Percentiles rank a stretch among this genome's conserved stretches.
Conservation (phyloP, 2,329 filamentous ascomycete genomes). For the Fusarium chaquense region DNA sequence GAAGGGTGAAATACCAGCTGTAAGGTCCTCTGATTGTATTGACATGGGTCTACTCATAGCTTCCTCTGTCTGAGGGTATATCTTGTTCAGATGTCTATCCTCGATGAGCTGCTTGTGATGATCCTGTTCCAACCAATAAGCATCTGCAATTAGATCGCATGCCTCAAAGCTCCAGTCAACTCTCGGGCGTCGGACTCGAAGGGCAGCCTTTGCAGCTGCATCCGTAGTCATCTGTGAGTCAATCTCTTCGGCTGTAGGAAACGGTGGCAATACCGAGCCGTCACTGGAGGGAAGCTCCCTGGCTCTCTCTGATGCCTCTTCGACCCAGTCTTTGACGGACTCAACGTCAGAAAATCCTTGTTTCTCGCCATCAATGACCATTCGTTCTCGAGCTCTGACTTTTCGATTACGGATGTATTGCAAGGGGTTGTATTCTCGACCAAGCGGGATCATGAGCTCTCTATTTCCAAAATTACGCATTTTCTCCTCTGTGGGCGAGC, state of each 20-base stretch:
- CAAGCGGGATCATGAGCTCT: conserved; percentile 59
- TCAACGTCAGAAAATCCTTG: conserved; percentile 82
- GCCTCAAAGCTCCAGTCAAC: conserved; percentile 89
- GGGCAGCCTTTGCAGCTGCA: conserved; percentile 57
- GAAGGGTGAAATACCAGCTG: conserved; percentile 43
- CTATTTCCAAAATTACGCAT: conserved; percentile 46
- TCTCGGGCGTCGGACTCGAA: conserved; percentile 77
- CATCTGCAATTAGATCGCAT: conserved; percentile 87
- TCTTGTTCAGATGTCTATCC: conserved; percentile 78
- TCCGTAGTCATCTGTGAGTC: conserved; percentile 59
- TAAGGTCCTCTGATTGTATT: conserved; percentile 48
- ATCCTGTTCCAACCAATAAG: conserved; percentile 88
- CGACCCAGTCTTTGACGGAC: conserved; percentile 81
- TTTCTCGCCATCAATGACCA: conserved; percentile 76
- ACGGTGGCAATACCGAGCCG: conserved; percentile 57
- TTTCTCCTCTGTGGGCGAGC: conserved; percentile 54
- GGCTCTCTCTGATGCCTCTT: conserved; percentile 65
- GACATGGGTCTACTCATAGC: conserved; percentile 49
- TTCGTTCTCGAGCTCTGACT: conserved; percentile 81
- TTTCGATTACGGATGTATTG: conserved; percentile 94
- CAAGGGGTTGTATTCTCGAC: conserved; percentile 87
- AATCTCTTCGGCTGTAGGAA: conserved; percentile 60
- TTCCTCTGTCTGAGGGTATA: conserved; percentile 67
- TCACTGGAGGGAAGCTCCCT: conserved; percentile 44
- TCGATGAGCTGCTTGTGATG: conserved; percentile 85